Conservation (phyloP, 352 stramenopile genomes). For the Saprolegnia diclina region DNA sequence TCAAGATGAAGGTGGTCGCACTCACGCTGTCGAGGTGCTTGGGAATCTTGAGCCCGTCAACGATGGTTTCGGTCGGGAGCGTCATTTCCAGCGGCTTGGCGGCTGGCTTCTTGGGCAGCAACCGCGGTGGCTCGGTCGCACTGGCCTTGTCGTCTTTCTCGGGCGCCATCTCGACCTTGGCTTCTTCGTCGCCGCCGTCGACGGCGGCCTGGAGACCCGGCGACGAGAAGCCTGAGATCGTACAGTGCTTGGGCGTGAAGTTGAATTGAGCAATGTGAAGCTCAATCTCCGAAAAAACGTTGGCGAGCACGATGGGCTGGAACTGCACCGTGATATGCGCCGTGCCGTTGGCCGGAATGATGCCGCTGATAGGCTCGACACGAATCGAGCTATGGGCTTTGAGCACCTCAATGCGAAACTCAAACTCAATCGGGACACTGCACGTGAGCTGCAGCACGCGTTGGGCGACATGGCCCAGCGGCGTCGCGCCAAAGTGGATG, state of each 20-base stretch:
- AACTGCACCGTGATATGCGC: slow-evolving; percentile 73
- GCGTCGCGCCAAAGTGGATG: slow-evolving; percentile 78
- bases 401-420: slow-evolving; percentile 68
- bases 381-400: slow-evolving; percentile 70
- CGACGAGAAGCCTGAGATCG: slow-evolving; percentile 53
- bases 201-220: slow-evolving; percentile 28
- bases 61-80: slow-evolving; percentile 31
- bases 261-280: slow-evolving; percentile 73
- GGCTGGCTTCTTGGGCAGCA: neutral
- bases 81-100: slow-evolving; percentile 11
- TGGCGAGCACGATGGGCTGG: slow-evolving; percentile 55
- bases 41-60: slow-evolving; percentile 67
- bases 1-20: slow-evolving; percentile 81
- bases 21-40: slow-evolving; percentile 45
- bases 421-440: slow-evolving; percentile 84
- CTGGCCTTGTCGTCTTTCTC: neutral
- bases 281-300: slow-evolving; percentile 55
- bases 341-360: slow-evolving; percentile 61
- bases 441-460: slow-evolving; percentile 48
- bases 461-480: slow-evolving; percentile 41
- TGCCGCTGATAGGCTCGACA: slow-evolving; percentile 58
- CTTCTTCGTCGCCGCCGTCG: neutral
- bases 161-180: neutral
- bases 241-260: slow-evolving; percentile 59
- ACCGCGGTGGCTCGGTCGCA: slow-evolving; percentile 1